A percentile compares a stretch with the other conserved stretches of the same genome.
Evolutionary conservation across 371 early-diverging fungal genomes (phyloP).

Genomic region (Dichotomocladium elegans): DNA sequence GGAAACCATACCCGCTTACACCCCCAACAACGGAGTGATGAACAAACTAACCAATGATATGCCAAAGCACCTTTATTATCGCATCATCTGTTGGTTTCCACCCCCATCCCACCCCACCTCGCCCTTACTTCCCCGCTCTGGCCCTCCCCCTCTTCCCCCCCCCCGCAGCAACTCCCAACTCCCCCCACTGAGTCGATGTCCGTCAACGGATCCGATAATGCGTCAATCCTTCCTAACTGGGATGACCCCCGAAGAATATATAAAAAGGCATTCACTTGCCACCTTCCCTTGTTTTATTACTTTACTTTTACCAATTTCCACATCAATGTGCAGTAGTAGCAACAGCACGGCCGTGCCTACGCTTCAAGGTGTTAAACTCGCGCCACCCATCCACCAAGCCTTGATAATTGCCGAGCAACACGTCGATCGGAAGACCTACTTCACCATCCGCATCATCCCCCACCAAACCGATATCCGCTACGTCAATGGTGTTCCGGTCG

Average conservation of each 20-base stretch:
- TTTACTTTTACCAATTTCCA: too few relatives aligned
- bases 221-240: neutral
- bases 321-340: constrained; percentile 1
- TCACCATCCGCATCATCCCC: constrained; percentile 18
- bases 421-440: constrained; percentile 22
- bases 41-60: too few relatives aligned
- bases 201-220: constrained; percentile 2
- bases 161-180: neutral
- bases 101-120: neutral
- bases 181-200: too few relatives aligned
- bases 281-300: neutral
- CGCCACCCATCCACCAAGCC: constrained; percentile 18
- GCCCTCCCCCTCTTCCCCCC: neutral
- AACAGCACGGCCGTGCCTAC: constrained; percentile 4
- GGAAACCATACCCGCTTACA: neutral
- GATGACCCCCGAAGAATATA: neutral
- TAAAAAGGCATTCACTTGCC: neutral
- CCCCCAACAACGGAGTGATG: too few relatives aligned
- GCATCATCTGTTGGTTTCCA: neutral
- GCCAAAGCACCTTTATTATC: neutral
- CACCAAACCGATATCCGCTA: constrained; percentile 8
- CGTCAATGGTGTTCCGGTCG: neutral
- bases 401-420: constrained; percentile 7
- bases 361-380: constrained; percentile 18
- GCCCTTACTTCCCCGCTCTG: neutral